Evolutionary conservation across 2,329 filamentous ascomycete genomes (phyloP).

Genomic region (Emergomyces orientalis): DNA sequence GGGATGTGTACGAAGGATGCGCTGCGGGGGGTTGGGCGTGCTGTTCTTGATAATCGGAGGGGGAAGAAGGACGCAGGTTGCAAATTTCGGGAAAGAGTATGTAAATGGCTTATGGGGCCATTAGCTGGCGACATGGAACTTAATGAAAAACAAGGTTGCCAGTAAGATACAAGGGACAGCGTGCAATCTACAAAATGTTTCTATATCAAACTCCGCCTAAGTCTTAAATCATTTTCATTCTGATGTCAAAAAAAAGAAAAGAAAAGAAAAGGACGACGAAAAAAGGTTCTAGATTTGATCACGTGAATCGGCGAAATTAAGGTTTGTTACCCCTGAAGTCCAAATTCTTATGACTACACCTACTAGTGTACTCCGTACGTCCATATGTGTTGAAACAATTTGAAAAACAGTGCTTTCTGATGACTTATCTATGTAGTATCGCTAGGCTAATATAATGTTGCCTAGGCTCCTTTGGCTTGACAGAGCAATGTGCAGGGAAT

Average conservation of each 20-base stretch:
- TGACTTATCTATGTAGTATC: neutral
- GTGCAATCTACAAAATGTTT: neutral
- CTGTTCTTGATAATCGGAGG: neutral
- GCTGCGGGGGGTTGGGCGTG: neutral
- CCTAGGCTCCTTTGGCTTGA: neutral
- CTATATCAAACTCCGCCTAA: neutral
- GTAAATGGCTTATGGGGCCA: neutral
- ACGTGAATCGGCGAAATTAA: neutral
- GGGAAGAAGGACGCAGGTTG: neutral
- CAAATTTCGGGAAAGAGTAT: neutral
- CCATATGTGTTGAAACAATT: neutral
- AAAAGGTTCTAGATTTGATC: neutral
- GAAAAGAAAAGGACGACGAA: neutral
- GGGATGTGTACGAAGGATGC: neutral
- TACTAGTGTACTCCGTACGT: neutral
- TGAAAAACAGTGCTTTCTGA: neutral
- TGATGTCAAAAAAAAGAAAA: neutral
- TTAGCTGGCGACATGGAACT: neutral
- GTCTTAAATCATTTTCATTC: neutral
- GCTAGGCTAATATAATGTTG: neutral
- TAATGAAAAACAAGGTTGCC: neutral
- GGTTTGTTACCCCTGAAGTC: neutral
- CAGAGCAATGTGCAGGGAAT: too few species aligned
- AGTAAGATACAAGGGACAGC: neutral
- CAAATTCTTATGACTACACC: neutral